Conservation (phyloP, 495 filamentous ascomycete species). For the Penicillium arizonense region DNA sequence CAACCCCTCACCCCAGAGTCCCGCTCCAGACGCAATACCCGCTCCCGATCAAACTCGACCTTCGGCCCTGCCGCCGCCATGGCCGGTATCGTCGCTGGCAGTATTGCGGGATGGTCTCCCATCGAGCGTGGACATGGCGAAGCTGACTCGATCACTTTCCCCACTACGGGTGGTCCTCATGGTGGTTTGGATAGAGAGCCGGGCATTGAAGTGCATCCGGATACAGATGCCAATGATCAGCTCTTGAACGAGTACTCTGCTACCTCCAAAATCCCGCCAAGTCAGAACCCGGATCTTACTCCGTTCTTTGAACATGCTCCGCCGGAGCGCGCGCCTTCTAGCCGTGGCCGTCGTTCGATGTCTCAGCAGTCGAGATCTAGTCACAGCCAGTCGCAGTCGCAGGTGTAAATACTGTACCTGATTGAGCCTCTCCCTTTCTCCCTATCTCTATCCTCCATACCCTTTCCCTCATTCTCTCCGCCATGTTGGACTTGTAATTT, state of each 20-base stretch:
- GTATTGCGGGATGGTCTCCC: constrained; percentile 86
- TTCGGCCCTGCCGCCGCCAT: constrained; percentile 78
- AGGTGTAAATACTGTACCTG: constrained; percentile 10
- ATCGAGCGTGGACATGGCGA: constrained; percentile 60
- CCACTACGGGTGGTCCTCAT: constrained; percentile 32
- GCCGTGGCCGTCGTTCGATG: constrained; percentile 35
- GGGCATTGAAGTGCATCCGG: constrained; percentile 59
- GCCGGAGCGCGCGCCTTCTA: constrained; percentile 37
- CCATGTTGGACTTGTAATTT: background rate
- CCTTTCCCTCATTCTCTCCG: background rate
- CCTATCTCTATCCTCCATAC: background rate
- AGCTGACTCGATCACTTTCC: constrained; percentile 51
- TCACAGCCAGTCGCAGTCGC: constrained; percentile 33
- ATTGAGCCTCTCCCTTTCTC: no score
- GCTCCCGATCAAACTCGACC: constrained; percentile 84
- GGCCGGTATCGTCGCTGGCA: constrained; percentile 85
- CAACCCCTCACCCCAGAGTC: constrained; percentile 68
- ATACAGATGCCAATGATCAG: constrained; percentile 54
- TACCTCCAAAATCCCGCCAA: constrained; percentile 50
- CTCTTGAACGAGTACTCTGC: constrained; percentile 47
- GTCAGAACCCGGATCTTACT: constrained; percentile 55
- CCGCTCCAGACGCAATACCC: constrained; percentile 63
- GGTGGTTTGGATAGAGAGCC: constrained; percentile 48
- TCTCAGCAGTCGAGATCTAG: constrained; percentile 42
- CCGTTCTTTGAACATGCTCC: constrained; percentile 51